Evolutionary conservation across 345 rosid genomes (phyloP).

Genomic region (Dipteronia sinensis): DNA sequence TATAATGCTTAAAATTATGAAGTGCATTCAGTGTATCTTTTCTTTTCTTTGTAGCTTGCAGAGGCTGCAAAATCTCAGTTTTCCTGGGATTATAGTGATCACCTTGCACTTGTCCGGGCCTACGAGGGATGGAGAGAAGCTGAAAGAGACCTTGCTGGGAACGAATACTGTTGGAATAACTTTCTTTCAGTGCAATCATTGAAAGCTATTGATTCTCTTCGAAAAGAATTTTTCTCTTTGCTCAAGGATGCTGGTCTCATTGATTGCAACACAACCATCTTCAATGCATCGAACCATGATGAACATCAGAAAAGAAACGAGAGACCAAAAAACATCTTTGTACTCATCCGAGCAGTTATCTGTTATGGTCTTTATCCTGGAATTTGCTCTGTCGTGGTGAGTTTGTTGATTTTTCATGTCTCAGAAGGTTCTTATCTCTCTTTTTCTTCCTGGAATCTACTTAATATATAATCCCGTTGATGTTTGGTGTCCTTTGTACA

Average conservation of each 20-base stretch:
- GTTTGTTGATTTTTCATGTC: constrained; percentile 27
- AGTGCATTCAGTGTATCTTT: constrained; percentile 11
- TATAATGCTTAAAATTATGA: too few relatives aligned
- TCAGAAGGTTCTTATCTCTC: not conserved
- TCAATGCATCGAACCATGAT: constrained; percentile 59
- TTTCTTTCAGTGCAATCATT: constrained; percentile 82
- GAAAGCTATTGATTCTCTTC: constrained; percentile 90
- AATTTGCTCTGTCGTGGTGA: constrained; percentile 86
- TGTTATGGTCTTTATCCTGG: constrained; percentile 92
- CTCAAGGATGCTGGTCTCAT: constrained; percentile 73
- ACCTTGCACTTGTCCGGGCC: constrained; percentile 86
- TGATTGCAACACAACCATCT: constrained; percentile 52
- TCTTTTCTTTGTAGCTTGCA: constrained; percentile 61
- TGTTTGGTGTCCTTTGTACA: not conserved
- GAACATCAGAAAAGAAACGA: constrained; percentile 24
- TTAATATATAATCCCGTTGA: not conserved
- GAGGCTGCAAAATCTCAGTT: constrained; percentile 85
- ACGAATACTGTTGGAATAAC: constrained; percentile 92
- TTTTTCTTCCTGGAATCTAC: not conserved
- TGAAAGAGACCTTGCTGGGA: constrained; percentile 64
- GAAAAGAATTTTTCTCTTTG: constrained; percentile 77
- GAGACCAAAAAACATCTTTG: too few relatives aligned
- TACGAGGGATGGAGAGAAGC: constrained; percentile 88
- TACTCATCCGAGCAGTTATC: constrained; percentile 71
- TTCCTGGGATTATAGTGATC: constrained; percentile 82